Evolutionary conservation across 768 basidiomycete species (phyloP).

Genomic region (Tricholoma furcatifolium): DNA sequence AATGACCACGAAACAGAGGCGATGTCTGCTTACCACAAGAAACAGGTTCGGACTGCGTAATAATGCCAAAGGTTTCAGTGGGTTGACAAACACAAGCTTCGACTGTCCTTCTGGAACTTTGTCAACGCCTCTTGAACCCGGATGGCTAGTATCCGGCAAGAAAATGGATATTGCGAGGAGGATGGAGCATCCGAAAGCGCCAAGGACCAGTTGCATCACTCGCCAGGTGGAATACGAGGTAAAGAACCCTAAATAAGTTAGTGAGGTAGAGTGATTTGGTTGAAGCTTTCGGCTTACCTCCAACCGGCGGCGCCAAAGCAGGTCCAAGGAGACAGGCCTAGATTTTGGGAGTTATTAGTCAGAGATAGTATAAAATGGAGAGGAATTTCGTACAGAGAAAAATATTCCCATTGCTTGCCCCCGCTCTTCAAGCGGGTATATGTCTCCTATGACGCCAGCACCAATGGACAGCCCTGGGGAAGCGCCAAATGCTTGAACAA

Average conservation of each 20-base stretch:
- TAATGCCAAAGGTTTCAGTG: constrained; percentile 47
- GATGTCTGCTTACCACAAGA: constrained; percentile 41
- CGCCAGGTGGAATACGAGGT: constrained; percentile 71
- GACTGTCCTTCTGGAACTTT: constrained; percentile 27
- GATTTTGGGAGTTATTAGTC: background rate
- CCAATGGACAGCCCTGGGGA: constrained; percentile 53
- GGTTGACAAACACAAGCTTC: constrained; percentile 53
- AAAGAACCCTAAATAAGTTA: constrained; percentile 34
- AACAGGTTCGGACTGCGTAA: constrained; percentile 61
- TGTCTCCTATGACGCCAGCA: constrained; percentile 56
- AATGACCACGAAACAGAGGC: background rate
- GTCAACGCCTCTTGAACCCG: constrained; percentile 54
- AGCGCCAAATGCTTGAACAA: constrained; percentile 63
- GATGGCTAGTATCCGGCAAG: constrained; percentile 71
- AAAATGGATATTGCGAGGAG: constrained; percentile 39
- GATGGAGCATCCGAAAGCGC: constrained; percentile 35
- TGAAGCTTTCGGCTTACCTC: constrained; percentile 34
- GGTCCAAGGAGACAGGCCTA: constrained; percentile 58
- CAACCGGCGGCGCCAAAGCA: constrained; percentile 57
- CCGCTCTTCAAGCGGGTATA: constrained; percentile 57
- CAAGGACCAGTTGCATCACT: constrained; percentile 48
- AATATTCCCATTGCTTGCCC: constrained; percentile 38
- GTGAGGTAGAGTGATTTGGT: background rate
- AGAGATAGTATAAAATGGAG: background rate
- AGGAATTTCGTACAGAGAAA: constrained; percentile 28